These are phyloP conservation scores for Metschnikowia corniflorae DNA, from an alignment of 805 yeast genomes.

Conservation along the genomic window DNA sequence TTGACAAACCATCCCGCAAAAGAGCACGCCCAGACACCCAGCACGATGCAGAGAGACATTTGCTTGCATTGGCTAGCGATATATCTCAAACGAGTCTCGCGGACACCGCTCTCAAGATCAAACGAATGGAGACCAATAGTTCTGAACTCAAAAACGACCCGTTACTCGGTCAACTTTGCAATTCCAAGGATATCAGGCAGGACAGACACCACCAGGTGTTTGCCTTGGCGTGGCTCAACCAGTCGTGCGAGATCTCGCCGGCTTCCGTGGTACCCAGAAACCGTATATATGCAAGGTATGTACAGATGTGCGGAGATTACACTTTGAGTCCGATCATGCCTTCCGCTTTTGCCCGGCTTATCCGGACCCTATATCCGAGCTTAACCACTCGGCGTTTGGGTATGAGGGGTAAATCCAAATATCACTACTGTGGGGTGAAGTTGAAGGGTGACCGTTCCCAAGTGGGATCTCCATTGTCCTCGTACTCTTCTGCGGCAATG, in stretches of 20 bases:
- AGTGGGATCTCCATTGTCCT: slow-evolving; percentile 19
- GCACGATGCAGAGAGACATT: slow-evolving; percentile 10
- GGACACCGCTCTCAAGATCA: slow-evolving; percentile 14
- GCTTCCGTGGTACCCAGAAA: slow-evolving; percentile 43
- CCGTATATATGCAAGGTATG: slow-evolving; percentile 41
- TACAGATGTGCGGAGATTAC: slow-evolving; percentile 35
- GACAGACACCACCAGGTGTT: slow-evolving; percentile 72
- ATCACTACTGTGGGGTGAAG: slow-evolving; percentile 79
- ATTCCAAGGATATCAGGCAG: slow-evolving; percentile 18
- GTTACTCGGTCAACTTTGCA: slow-evolving; percentile 6
- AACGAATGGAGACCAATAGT: slow-evolving; percentile 8
- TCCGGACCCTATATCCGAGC: slow-evolving; percentile 45
- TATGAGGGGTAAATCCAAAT: slow-evolving; percentile 74
- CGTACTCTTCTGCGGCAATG: slow-evolving; percentile 11
- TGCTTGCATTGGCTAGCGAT: slow-evolving; percentile 7
- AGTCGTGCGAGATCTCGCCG: slow-evolving; percentile 52
- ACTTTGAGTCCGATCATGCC: slow-evolving; percentile 61
- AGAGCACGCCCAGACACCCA: slow-evolving; percentile 6
- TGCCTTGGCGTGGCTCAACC: slow-evolving; percentile 77
- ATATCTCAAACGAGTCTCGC: slow-evolving; percentile 9
- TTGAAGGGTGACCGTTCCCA: slow-evolving; percentile 19
- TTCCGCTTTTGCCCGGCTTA: slow-evolving; percentile 63
- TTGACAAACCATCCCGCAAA: too few species aligned
- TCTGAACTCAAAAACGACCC: slow-evolving; percentile 7
- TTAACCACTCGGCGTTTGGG: slow-evolving; percentile 78